Conservation (phyloP, 1,284 basidiomycete species). For the Butyriboletus appendiculatus region DNA sequence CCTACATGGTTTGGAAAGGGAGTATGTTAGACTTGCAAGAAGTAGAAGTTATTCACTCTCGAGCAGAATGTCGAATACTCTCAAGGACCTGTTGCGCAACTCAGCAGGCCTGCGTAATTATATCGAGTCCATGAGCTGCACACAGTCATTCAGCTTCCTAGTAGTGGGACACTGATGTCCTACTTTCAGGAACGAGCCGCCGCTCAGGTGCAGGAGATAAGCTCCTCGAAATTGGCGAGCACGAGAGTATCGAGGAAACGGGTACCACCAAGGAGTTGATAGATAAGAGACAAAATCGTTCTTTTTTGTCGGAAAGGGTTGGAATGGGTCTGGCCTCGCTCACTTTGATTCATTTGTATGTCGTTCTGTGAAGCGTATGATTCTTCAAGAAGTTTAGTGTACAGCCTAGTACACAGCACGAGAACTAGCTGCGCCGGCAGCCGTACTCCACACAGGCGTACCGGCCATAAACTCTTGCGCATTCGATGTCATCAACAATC, state of each 20-base stretch:
- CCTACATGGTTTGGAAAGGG: too few relatives aligned
- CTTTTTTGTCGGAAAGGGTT: not conserved
- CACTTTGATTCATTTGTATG: not conserved
- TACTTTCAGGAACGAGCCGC: not conserved
- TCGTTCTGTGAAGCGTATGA: not conserved
- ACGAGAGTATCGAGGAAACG: too few relatives aligned
- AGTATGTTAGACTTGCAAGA: not conserved
- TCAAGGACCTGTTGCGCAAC: not conserved
- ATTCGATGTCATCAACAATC: constrained; percentile 61
- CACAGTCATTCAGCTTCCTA: not conserved
- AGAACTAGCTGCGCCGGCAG: constrained; percentile 22
- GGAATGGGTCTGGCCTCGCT: not conserved
- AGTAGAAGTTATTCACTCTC: not conserved
- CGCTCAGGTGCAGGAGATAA: not conserved
- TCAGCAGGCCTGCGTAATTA: not conserved
- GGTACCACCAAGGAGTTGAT: not conserved
- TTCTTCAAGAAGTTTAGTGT: not conserved
- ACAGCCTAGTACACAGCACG: constrained; percentile 23
- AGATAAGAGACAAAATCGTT: not conserved
- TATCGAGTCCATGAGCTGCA: not conserved
- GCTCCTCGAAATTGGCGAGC: not conserved
- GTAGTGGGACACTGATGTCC: not conserved
- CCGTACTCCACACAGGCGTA: constrained; percentile 26
- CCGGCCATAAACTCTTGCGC: constrained; percentile 57
- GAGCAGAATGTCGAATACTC: not conserved